Evolutionary conservation across 768 basidiomycete species (phyloP).

Genomic region (Pisolithus marmoratus): DNA sequence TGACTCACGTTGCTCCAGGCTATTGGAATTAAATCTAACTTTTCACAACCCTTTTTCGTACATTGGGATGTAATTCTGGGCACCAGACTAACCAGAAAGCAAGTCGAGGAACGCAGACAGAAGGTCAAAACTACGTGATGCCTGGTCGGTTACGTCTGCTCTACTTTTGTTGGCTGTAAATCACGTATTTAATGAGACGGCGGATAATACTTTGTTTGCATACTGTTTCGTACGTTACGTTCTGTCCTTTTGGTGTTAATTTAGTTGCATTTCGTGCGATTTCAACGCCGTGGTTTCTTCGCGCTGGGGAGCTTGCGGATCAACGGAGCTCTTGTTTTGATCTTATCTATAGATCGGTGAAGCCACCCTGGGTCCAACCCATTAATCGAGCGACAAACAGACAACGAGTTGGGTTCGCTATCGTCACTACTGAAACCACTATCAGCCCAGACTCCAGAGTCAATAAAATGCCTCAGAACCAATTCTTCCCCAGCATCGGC

Average conservation of each 20-base stretch:
- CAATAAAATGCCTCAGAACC: conserved; percentile 17
- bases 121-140: conserved; percentile 16
- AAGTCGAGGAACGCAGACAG: conserved; percentile 45
- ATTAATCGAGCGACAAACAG: not conserved
- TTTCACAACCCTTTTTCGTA: conserved; percentile 88
- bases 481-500: conserved; percentile 56
- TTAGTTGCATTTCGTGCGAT: no score
- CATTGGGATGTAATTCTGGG: conserved; percentile 86
- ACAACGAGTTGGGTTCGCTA: not conserved
- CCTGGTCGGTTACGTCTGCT: no score
- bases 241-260: no score
- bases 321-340: not conserved
- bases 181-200: no score
- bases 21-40: conserved; percentile 89
- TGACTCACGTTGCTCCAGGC: not conserved
- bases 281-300: no score
- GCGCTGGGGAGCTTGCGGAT: not conserved
- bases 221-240: no score
- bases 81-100: conserved; percentile 69
- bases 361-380: no score
- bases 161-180: no score
- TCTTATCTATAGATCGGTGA: not conserved
- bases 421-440: not conserved
- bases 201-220: no score
- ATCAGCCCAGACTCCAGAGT: not conserved